A percentile compares a stretch with the other conserved stretches of the same genome.
These are phyloP conservation scores for Polygonum maritimum DNA, from an alignment of 148 eudicot species.

Conservation along the genomic window DNA sequence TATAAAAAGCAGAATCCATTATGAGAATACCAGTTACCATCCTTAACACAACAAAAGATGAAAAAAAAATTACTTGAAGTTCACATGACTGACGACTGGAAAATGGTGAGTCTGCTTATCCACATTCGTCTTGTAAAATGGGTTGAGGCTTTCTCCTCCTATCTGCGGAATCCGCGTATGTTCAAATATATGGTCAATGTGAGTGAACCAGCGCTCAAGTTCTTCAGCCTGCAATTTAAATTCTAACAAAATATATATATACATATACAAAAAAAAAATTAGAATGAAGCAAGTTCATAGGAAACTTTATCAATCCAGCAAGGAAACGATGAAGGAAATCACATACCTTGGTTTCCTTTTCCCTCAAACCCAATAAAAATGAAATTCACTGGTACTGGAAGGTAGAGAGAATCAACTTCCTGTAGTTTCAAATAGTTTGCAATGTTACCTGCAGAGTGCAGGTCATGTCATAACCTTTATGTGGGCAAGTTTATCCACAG, in stretches of 20 bases:
- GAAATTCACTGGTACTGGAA: slow-evolving; percentile 90
- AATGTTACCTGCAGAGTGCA: slow-evolving; percentile 48
- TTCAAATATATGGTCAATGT: slow-evolving; percentile 92
- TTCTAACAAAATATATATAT: slow-evolving; percentile 30
- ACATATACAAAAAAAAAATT: neutral
- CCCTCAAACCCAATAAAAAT: slow-evolving; percentile 92
- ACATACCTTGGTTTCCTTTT: slow-evolving; percentile 76
- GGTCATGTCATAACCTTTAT: neutral
- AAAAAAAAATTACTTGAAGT: slow-evolving; percentile 59
- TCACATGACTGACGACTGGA: slow-evolving; percentile 73
- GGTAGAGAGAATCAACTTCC: slow-evolving; percentile 85
- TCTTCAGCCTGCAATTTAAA: slow-evolving; percentile 76
- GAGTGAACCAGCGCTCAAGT: slow-evolving; percentile 93
- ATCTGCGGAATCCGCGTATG: slow-evolving; percentile 72
- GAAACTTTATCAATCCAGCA: neutral
- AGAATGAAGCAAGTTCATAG: neutral
- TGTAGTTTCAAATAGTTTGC: slow-evolving; percentile 76
- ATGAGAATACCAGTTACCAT: neutral
- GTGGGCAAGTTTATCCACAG: neutral
- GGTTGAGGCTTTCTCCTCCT: slow-evolving; percentile 56
- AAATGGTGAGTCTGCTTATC: slow-evolving; percentile 64
- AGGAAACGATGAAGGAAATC: neutral
- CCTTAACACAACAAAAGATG: slow-evolving; percentile 6
- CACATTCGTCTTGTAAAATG: slow-evolving; percentile 67
- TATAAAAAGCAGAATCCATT: neutral